A percentile compares a stretch with the other conserved stretches of the same genome.
phyloP scores from a whole-genome alignment of 2,329 filamentous ascomycete genomes.

The Botryosphaeria dothidea region DNA sequence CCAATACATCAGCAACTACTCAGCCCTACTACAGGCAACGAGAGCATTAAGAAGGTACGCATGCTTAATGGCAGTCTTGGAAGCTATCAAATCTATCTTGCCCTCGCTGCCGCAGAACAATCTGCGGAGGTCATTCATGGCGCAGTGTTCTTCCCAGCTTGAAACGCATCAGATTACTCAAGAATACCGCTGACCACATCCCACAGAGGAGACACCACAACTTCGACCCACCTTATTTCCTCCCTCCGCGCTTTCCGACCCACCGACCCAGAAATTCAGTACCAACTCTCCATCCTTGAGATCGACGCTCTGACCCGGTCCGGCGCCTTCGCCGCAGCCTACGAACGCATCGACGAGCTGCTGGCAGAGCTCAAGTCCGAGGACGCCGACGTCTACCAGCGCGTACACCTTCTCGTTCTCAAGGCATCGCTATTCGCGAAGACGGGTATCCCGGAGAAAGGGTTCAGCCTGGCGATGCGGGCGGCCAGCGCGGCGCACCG shows the following conservation, averaged over 20 bases:
- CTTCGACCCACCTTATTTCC: conserved; percentile 58
- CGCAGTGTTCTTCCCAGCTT: too few species aligned
- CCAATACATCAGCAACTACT: conserved; percentile 70
- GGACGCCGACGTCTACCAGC: conserved; percentile 65
- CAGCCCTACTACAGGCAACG: conserved; percentile 65
- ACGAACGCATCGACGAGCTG: conserved; percentile 55
- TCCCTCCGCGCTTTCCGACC: conserved; percentile 56
- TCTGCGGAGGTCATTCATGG: too few species aligned
- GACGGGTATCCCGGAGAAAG: conserved; percentile 69
- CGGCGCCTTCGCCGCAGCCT: conserved; percentile 54
- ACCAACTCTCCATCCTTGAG: conserved; percentile 60
- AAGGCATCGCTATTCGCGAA: conserved; percentile 72
- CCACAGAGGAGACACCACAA: conserved; percentile 55
- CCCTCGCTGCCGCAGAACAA: too few species aligned
- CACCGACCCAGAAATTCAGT: conserved; percentile 60
- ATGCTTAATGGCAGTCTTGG: neutral
- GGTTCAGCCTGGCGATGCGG: conserved; percentile 74
- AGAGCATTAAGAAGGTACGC: conserved; percentile 58
- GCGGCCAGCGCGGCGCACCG: conserved; percentile 74
- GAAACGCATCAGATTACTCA: too few species aligned
- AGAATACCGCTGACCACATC: neutral
- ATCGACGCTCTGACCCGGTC: conserved; percentile 61
- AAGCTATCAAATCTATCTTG: neutral
- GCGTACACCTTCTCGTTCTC: conserved; percentile 69
- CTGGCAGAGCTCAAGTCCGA: conserved; percentile 54